Conservation (phyloP, 208 protist genomes). For the Wallacemonas sp. region DNA sequence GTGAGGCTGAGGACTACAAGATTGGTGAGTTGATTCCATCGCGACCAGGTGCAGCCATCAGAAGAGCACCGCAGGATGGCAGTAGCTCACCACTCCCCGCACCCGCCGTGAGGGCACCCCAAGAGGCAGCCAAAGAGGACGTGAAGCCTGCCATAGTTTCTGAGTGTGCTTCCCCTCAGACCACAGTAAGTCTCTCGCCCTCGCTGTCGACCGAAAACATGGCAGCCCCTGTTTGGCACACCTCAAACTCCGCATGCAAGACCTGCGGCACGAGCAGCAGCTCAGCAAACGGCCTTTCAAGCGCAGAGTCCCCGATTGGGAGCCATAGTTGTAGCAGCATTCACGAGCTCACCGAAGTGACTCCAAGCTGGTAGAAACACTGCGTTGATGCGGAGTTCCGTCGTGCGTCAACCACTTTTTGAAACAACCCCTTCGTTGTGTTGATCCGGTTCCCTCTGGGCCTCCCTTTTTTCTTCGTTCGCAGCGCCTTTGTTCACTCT, state of each 20-base stretch:
- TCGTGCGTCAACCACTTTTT: no score
- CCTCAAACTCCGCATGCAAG: neutral
- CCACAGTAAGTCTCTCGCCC: neutral
- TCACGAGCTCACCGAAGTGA: neutral
- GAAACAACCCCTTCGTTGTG: no score
- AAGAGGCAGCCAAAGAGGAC: neutral
- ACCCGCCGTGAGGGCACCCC: neutral
- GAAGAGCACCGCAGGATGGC: neutral
- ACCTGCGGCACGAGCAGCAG: neutral
- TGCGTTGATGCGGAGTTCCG: no score
- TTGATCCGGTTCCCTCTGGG: no score
- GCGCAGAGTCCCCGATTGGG: neutral
- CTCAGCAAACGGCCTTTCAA: neutral
- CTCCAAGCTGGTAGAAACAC: neutral
- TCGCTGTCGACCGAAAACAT: constrained; percentile 6
- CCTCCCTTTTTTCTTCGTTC: no score
- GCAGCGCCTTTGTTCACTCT: no score
- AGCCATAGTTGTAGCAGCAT: neutral
- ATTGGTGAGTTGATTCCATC: constrained; percentile 16
- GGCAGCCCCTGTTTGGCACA: neutral
- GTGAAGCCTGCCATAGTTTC: neutral
- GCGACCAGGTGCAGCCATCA: neutral
- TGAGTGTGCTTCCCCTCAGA: neutral
- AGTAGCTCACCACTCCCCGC: neutral
- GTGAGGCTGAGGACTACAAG: constrained; percentile 9